Base-by-base conservation (phyloP, 352 stramenopile species). In the Phytophthora podocarpi region DNA sequence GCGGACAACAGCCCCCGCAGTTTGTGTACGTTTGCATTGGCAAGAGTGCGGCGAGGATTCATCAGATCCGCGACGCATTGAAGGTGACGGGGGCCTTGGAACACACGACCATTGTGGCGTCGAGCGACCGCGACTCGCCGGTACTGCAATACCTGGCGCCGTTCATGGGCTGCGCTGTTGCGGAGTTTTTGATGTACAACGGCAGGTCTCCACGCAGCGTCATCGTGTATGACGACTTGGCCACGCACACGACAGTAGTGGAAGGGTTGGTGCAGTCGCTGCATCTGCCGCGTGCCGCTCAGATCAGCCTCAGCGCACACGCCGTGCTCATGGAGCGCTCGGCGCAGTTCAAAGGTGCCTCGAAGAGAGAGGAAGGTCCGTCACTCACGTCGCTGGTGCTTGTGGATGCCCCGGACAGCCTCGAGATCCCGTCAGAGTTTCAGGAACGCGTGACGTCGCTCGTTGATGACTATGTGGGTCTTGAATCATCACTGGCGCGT, bases 111-210 rank as follows among this genome's bases (percentile, higher is more conserved):
- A 67, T 94, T 42, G 67, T 94, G 8, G 78, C 82, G 3, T 72
- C 82, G 0, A 78, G 76, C 41, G 78, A 91, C 42, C 78, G 77
- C 34, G 78, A 89, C 56, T 89, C 82, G 61, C 68, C 79, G 26
- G 84, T 92, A 50, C 60, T 86, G 75, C 85, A 94, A 70, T 94
- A 90, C 68, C 66, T 94, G 35, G 72, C 85, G 45, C 85, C 85
- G n/a, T 94, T 94, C 57, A 77, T 80, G 0, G 85, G 85, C n/a
- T 91, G 80, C 45, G 78, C 81, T 1, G 58, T 94, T 27, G 82
- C 81, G 23, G 85, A 94, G 60, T 87, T 76, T 52, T 80, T 89
- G 34, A 88, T 90, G 78, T 48, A 72, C 9, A 59, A 84, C 24
- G 67, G 80, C 46, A 71, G 45, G 45, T 82, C 75, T 5, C 64